These are phyloP conservation scores for Pseudopediastrum boryanum DNA, from an alignment of 139 green algal genomes.

Conservation along the genomic window DNA sequence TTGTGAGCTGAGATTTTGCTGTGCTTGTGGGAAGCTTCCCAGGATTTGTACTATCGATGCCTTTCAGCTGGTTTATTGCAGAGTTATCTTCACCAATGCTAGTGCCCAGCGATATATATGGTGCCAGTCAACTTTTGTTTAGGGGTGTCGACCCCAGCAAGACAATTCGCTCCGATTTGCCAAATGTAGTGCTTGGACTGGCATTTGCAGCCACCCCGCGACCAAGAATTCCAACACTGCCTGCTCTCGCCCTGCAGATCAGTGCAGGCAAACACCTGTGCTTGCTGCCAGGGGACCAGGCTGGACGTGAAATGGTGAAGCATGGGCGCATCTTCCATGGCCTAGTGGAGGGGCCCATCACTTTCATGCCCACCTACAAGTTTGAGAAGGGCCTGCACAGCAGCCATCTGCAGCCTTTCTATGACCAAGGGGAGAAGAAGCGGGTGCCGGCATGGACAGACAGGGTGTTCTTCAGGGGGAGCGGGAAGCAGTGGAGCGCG, in stretches of 20 bases:
- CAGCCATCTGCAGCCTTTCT: conserved; percentile 48
- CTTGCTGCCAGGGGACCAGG: conserved; percentile 33
- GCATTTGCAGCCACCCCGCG: not conserved
- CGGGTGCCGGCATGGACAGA: conserved; percentile 91
- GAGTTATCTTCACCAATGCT: too few relatives aligned
- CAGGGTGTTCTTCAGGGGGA: conserved; percentile 89
- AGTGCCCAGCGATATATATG: too few relatives aligned
- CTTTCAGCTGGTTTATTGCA: too few relatives aligned
- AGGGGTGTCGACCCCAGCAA: not conserved
- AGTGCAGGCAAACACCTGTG: not conserved
- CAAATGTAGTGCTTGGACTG: too few relatives aligned
- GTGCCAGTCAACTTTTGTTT: too few relatives aligned
- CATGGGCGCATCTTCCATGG: conserved; percentile 54
- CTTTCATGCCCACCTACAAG: conserved; percentile 95
- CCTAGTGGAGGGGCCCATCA: conserved; percentile 71
- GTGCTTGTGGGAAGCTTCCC: too few relatives aligned
- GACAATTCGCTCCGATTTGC: not conserved
- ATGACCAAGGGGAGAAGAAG: conserved; percentile 76
- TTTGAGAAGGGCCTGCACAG: conserved; percentile 82
- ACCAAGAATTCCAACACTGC: too few relatives aligned
- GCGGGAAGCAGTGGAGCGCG: conserved; percentile 31
- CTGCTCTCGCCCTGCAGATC: not conserved
- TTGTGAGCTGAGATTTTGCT: too few relatives aligned
- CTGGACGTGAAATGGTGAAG: conserved; percentile 24
- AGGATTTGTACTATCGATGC: too few relatives aligned